Evolutionary conservation across 306 rosid species (phyloP).

Genomic region (Dalbergia cochinchinensis): DNA sequence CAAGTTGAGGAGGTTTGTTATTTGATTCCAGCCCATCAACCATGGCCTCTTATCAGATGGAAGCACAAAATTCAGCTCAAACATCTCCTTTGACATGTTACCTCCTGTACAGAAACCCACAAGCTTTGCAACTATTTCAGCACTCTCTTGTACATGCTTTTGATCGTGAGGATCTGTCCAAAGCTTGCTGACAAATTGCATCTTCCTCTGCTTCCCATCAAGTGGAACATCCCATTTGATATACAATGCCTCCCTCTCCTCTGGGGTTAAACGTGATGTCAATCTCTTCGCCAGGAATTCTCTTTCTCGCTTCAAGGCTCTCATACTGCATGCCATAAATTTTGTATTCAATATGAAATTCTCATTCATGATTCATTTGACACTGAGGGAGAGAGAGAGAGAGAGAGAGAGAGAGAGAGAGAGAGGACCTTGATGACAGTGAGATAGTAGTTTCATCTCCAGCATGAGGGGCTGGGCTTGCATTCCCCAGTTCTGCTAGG

Average conservation of each 20-base stretch:
- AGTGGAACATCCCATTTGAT: conserved; percentile 96
- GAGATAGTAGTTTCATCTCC: conserved; percentile 91
- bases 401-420: conserved; percentile 18
- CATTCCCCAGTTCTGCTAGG: conserved; percentile 85
- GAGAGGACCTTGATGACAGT: conserved; percentile 82
- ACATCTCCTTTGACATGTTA: conserved; percentile 96
- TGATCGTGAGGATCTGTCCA: conserved; percentile 92
- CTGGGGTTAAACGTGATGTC: conserved; percentile 73
- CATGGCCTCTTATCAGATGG: conserved; percentile 94
- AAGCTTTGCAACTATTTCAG: conserved; percentile 93
- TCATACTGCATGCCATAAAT: conserved; percentile 64
- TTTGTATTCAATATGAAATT: conserved; percentile 15
- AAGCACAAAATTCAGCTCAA: conserved; percentile 86
- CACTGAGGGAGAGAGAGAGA: background rate
- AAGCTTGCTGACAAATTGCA: conserved; percentile 90
- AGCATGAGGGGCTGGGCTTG: conserved; percentile 89
- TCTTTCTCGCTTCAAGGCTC: conserved; percentile 84
- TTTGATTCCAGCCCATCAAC: conserved; percentile 88
- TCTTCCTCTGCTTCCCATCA: conserved; percentile 90
- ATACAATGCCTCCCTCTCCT: conserved; percentile 87
- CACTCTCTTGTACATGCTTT: conserved; percentile 87
- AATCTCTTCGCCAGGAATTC: conserved; percentile 97
- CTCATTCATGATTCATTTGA: conserved; percentile 3
- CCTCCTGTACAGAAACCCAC: conserved; percentile 95
- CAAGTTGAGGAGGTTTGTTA: conserved; percentile 82